A percentile compares a stretch with the other conserved stretches of the same genome.
phyloP scores from a whole-genome alignment of 805 yeast genomes.

The Pichia nanzhaoensis region DNA sequence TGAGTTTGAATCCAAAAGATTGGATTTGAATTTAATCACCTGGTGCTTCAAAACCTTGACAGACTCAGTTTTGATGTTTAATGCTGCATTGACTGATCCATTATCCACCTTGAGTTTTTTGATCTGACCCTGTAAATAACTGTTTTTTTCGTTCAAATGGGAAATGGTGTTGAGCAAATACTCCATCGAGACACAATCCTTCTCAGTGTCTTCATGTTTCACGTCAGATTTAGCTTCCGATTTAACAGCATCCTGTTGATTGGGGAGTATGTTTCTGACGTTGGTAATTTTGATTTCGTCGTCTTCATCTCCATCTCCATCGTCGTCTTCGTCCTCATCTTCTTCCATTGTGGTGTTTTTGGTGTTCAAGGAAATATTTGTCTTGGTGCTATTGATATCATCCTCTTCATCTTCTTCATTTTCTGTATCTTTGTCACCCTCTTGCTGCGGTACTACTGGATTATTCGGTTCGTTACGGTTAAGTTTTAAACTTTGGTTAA shows the following conservation, averaged over 20 bases:
- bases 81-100: slow-evolving; percentile 6
- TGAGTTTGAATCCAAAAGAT: slow-evolving; percentile 1
- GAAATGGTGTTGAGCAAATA: slow-evolving; percentile 18
- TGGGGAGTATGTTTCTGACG: slow-evolving; percentile 2
- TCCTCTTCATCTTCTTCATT: neutral
- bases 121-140: slow-evolving; percentile 9
- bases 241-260: too few species aligned
- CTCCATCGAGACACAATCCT: slow-evolving; percentile 16
- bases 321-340: neutral
- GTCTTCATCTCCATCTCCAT: slow-evolving; percentile 3
- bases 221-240: neutral
- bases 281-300: slow-evolving; percentile 14
- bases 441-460: neutral
- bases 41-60: slow-evolving; percentile 12
- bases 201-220: neutral
- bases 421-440: neutral
- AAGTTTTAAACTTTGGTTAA: neutral
- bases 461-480: too few species aligned
- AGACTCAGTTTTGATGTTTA: slow-evolving; percentile 4
- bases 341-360: neutral
- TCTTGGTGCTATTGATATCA: too few species aligned
- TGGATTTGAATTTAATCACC: slow-evolving; percentile 5
- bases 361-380: neutral
- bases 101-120: slow-evolving; percentile 8
- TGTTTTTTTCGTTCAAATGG: slow-evolving; percentile 12